phyloP scores from a whole-genome alignment of 2,329 filamentous ascomycete genomes.

The Fusarium ambrosium region DNA sequence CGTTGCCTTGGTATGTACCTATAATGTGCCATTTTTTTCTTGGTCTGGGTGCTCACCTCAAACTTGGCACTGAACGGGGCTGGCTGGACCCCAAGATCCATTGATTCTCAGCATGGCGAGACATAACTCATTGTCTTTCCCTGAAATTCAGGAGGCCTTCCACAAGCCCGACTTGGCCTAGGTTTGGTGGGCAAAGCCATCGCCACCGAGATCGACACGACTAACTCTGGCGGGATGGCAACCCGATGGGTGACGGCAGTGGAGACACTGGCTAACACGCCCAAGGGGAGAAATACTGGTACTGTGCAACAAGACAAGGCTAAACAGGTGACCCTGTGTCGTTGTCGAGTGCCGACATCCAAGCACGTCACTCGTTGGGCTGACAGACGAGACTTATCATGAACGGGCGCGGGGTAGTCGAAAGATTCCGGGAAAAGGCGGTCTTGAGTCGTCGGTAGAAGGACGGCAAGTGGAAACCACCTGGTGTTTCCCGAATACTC shows the following conservation, averaged over 20 bases:
- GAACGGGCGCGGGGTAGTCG: background rate
- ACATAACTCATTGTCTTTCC: background rate
- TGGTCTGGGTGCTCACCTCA: background rate
- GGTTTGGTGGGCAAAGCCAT: constrained; percentile 11
- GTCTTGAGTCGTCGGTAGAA: constrained; percentile 10
- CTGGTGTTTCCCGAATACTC: background rate
- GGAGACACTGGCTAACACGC: constrained; percentile 23
- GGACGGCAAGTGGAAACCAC: background rate
- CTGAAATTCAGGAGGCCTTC: background rate
- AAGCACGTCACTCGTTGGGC: constrained; percentile 17
- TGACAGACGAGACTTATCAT: constrained; percentile 8
- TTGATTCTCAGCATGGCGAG: background rate
- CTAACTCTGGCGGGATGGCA: constrained; percentile 33
- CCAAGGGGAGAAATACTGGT: constrained; percentile 11
- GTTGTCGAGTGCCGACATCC: constrained; percentile 20
- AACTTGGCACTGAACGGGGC: background rate
- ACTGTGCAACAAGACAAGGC: constrained; percentile 20
- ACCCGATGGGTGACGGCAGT: constrained; percentile 32
- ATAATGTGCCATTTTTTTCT: too few species aligned
- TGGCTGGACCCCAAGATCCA: background rate
- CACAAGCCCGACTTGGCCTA: background rate
- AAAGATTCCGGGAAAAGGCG: background rate
- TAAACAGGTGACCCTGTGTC: constrained; percentile 21
- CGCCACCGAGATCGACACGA: constrained; percentile 45
- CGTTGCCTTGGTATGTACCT: too few species aligned